Percentiles rank a stretch among this genome's conserved stretches.
phyloP scores from a whole-genome alignment of 2,329 filamentous ascomycete genomes.

The Microsporum canis region DNA sequence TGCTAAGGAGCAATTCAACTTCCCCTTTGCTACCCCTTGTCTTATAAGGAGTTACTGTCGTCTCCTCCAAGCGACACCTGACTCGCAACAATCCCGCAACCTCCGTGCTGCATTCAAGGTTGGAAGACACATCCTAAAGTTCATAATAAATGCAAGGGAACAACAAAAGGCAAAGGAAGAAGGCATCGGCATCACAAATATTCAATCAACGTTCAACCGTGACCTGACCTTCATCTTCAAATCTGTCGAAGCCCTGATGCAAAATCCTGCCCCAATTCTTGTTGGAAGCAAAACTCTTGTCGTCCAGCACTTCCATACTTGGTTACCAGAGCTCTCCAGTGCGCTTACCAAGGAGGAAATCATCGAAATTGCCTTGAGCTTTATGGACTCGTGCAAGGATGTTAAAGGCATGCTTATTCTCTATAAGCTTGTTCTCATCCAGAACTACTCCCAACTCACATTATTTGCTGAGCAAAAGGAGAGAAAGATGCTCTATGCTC shows the following conservation, averaged over 20 bases:
- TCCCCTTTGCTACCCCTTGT: conserved; percentile 81
- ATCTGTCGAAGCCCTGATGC: conserved; percentile 79
- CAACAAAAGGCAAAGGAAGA: conserved; percentile 84
- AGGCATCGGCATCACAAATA: conserved; percentile 68
- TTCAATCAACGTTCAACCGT: conserved; percentile 62
- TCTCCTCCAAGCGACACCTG: conserved; percentile 68
- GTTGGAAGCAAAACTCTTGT: conserved; percentile 91
- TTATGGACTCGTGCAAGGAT: conserved; percentile 77
- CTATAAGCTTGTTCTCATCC: conserved; percentile 84
- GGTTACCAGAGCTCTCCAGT: conserved; percentile 80
- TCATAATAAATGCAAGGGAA: conserved; percentile 78
- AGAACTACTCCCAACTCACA: conserved; percentile 75
- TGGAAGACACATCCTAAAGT: conserved; percentile 81
- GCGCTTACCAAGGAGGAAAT: conserved; percentile 74
- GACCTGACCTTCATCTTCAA: conserved; percentile 83
- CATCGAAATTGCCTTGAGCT: conserved; percentile 79
- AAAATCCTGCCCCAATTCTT: conserved; percentile 68
- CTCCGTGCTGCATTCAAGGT: conserved; percentile 91
- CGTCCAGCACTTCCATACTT: conserved; percentile 92
- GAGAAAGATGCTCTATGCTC: conserved; percentile 59
- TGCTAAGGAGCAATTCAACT: conserved; percentile 78
- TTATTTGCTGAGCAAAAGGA: conserved; percentile 73
- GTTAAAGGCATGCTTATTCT: conserved; percentile 86
- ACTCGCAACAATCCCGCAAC: conserved; percentile 71
- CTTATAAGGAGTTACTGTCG: conserved; percentile 77